Evolutionary conservation across 2,329 filamentous ascomycete species (phyloP).

Genomic region (Berkeleyomyces basicola): DNA sequence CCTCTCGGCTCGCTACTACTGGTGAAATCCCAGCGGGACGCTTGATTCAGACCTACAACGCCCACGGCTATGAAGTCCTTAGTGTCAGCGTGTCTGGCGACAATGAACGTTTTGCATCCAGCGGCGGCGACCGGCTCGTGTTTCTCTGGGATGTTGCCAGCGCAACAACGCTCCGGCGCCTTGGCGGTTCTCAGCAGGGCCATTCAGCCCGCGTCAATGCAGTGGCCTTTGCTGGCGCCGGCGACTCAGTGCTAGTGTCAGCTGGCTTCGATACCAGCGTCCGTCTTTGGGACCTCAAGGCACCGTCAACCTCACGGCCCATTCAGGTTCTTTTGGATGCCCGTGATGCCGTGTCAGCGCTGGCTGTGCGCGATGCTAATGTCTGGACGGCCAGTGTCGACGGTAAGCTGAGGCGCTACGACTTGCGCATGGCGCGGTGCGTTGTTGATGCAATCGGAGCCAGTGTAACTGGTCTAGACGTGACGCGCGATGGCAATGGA

Average conservation of each 20-base stretch:
- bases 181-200: slow-evolving; percentile 42
- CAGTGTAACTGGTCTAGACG: slow-evolving; percentile 56
- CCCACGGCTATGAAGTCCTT: slow-evolving; percentile 85
- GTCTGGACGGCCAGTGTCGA: slow-evolving; percentile 70
- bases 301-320: slow-evolving; percentile 35
- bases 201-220: slow-evolving; percentile 62
- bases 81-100: slow-evolving; percentile 56
- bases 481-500: slow-evolving; percentile 57
- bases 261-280: slow-evolving; percentile 62
- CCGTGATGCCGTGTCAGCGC: slow-evolving; percentile 45
- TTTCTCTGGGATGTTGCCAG: slow-evolving; percentile 90
- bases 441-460: slow-evolving; percentile 54
- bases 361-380: slow-evolving; percentile 33
- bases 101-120: slow-evolving; percentile 75
- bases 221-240: slow-evolving; percentile 62
- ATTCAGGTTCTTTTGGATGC: slow-evolving; percentile 61
- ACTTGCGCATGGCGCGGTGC: slow-evolving; percentile 57
- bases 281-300: slow-evolving; percentile 55
- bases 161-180: slow-evolving; percentile 60
- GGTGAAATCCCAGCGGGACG: slow-evolving; percentile 28
- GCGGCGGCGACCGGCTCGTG: slow-evolving; percentile 75
- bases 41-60: slow-evolving; percentile 75
- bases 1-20: not conserved
- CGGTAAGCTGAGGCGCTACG: slow-evolving; percentile 65
- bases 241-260: slow-evolving; percentile 54